phyloP scores from a whole-genome alignment of 2,329 filamentous ascomycete genomes.

The Huntiella omanensis region DNA sequence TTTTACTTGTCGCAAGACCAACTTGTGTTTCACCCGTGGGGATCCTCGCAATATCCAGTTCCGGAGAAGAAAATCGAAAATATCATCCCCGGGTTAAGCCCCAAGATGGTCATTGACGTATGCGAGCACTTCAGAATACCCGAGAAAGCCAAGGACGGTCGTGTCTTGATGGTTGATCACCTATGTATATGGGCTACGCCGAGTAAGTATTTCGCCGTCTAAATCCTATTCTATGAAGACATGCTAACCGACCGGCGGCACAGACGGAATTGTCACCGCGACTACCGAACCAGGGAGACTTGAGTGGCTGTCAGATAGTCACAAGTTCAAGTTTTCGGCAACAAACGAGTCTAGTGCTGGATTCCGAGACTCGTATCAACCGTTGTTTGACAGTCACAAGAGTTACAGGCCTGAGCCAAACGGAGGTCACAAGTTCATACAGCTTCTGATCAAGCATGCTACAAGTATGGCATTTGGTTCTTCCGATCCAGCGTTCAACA shows the following conservation, averaged over 20 bases:
- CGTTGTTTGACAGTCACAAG: neutral
- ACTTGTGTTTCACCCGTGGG: neutral
- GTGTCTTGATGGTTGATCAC: slow-evolving; percentile 1
- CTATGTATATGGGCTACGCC: neutral
- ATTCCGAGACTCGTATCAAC: neutral
- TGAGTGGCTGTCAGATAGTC: neutral
- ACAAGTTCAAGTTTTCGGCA: neutral
- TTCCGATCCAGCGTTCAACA: neutral
- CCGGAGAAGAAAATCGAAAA: neutral
- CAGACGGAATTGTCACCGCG: neutral
- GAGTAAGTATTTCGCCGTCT: neutral
- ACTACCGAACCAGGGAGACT: neutral
- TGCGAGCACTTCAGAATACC: neutral
- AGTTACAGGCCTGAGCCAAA: neutral
- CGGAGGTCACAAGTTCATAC: neutral
- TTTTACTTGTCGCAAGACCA: neutral
- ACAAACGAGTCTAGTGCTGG: neutral
- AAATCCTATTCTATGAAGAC: too few relatives aligned
- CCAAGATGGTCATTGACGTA: neutral
- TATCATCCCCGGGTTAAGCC: neutral
- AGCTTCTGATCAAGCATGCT: neutral
- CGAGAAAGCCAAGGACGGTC: neutral
- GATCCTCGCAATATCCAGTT: neutral
- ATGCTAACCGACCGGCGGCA: neutral
- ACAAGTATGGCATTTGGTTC: neutral